Conservation (phyloP, 2,329 filamentous ascomycete species). For the Aureobasidium vineae region DNA sequence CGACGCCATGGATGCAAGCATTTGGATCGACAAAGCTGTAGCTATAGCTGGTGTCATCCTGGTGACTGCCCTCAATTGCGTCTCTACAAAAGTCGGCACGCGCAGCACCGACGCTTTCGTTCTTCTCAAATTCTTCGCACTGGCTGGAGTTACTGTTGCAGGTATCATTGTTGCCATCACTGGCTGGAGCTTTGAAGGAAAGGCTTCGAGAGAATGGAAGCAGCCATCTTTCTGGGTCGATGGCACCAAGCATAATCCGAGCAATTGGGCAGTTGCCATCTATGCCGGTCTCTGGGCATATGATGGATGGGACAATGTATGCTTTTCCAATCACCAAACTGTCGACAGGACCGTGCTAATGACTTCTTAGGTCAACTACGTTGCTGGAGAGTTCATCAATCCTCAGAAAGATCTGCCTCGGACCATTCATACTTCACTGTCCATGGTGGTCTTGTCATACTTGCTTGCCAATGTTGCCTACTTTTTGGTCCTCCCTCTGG, state of each 20-base stretch:
- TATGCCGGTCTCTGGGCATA: conserved; percentile 98
- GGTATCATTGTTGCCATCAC: conserved; percentile 88
- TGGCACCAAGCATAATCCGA: conserved; percentile 74
- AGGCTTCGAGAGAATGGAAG: conserved; percentile 83
- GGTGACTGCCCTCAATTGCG: conserved; percentile 83
- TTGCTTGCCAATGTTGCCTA: conserved; percentile 90
- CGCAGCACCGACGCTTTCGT: conserved; percentile 89
- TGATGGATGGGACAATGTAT: conserved; percentile 97
- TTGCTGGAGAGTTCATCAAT: conserved; percentile 94
- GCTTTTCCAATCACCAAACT: conserved; percentile 38
- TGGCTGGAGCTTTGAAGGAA: conserved; percentile 73
- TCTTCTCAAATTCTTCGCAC: conserved; percentile 92
- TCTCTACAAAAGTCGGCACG: conserved; percentile 86
- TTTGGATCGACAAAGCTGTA: conserved; percentile 88
- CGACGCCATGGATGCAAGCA: conserved; percentile 75
- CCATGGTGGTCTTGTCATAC: conserved; percentile 86
- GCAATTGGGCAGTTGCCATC: conserved; percentile 86
- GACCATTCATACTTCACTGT: conserved; percentile 95
- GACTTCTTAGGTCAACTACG: conserved; percentile 77
- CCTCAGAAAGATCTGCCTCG: conserved; percentile 84
- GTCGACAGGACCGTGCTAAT: not conserved
- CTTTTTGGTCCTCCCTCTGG: conserved; percentile 84
- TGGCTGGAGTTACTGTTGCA: conserved; percentile 80
- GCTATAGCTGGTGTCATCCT: conserved; percentile 71
- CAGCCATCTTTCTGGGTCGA: conserved; percentile 77